phyloP scores from a whole-genome alignment of 2,329 filamentous ascomycete genomes.

The Aaosphaeria pasadenensis region DNA sequence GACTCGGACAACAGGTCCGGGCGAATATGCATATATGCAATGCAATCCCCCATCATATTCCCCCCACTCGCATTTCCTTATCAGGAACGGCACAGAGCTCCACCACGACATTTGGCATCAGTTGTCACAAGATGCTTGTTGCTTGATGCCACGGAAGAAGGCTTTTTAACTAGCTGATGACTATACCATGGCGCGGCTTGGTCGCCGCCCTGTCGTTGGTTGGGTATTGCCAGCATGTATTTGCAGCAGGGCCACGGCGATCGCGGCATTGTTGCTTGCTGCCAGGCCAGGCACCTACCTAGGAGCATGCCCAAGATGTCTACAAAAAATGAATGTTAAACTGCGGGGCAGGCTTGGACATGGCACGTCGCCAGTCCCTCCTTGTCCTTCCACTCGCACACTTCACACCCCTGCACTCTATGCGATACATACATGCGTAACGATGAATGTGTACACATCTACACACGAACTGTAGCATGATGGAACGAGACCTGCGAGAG shows the following conservation, averaged over 20 bases:
- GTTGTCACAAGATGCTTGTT: constrained; percentile 8
- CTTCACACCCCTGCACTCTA: too few relatives aligned
- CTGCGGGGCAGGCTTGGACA: constrained; percentile 17
- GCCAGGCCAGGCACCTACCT: too few relatives aligned
- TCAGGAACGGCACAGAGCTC: neutral
- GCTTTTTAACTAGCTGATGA: too few relatives aligned
- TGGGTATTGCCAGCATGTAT: too few relatives aligned
- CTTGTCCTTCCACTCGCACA: too few relatives aligned
- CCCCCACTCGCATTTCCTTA: neutral
- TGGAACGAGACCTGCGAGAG: neutral
- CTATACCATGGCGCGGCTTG: too few relatives aligned
- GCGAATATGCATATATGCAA: neutral
- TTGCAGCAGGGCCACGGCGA: too few relatives aligned
- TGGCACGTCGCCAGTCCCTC: too few relatives aligned
- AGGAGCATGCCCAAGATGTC: too few relatives aligned
- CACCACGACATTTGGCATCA: constrained; percentile 5
- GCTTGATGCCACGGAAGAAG: neutral
- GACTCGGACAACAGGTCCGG: too few relatives aligned
- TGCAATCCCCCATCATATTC: neutral
- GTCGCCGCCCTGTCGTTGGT: too few relatives aligned
- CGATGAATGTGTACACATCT: neutral
- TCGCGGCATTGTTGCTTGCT: too few relatives aligned
- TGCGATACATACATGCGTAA: neutral
- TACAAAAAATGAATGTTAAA: constrained; percentile 11
- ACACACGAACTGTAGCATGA: neutral